A percentile compares a stretch with the other conserved stretches of the same genome.
These are phyloP conservation scores for Ligustrum vulgare DNA, from an alignment of 257 asterid genomes.

Conservation along the genomic window DNA sequence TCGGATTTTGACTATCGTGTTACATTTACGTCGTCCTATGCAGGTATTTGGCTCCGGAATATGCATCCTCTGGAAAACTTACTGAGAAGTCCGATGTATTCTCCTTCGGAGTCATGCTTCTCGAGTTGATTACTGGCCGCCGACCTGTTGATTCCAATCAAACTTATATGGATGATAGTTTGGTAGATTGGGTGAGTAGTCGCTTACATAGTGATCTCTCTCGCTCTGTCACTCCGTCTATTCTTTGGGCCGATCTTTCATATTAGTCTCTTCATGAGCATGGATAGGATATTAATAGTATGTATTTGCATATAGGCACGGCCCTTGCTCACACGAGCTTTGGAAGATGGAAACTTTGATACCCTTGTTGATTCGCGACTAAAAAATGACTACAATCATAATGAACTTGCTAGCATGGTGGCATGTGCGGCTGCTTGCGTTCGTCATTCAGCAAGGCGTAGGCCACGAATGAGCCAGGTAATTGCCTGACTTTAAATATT, in stretches of 20 bases:
- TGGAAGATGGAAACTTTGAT: conserved; percentile 68
- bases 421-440: conserved; percentile 87
- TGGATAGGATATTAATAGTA: conserved; percentile 7
- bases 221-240: too few species aligned
- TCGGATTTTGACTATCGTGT: neutral
- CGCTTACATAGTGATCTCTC: neutral
- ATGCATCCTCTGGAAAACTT: conserved; percentile 92
- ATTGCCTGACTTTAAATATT: neutral
- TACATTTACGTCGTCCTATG: neutral
- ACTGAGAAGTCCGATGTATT: conserved; percentile 87
- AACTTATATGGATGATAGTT: conserved; percentile 71
- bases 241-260: neutral
- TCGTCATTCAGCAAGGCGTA: conserved; percentile 79
- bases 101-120: conserved; percentile 87
- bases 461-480: conserved; percentile 96
- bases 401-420: conserved; percentile 79
- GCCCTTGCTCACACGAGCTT: conserved; percentile 67
- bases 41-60: conserved; percentile 96
- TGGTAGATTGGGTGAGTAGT: conserved; percentile 84
- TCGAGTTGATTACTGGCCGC: conserved; percentile 92
- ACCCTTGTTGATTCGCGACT: conserved; percentile 56
- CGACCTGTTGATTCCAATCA: conserved; percentile 66
- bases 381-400: conserved; percentile 39
- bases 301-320: conserved; percentile 54
- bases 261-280: neutral